Conservation (phyloP, 2,329 filamentous ascomycete species). For the Dothideomycetes sp. region DNA sequence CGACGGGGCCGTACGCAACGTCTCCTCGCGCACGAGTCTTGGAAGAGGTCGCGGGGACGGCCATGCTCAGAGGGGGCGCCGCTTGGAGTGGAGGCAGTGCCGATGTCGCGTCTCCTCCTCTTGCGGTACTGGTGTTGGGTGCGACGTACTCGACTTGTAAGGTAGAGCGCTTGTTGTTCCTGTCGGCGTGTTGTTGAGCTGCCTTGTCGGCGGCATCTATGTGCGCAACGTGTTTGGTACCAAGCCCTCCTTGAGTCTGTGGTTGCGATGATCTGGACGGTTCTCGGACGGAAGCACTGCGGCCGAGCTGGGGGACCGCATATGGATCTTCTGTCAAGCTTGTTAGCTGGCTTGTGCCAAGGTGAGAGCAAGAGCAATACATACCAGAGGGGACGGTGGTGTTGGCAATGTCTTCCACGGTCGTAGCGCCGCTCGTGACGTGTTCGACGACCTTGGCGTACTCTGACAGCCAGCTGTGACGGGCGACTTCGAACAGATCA, state of each 20-base stretch:
- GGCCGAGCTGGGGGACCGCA: conserved; percentile 55
- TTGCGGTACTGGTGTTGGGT: conserved; percentile 72
- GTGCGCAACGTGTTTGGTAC: conserved; percentile 57
- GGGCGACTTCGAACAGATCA: conserved; percentile 91
- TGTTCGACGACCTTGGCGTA: conserved; percentile 95
- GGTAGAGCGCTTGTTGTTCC: conserved; percentile 84
- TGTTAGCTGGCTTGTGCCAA: too few species aligned
- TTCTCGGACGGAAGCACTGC: conserved; percentile 88
- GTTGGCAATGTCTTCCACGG: conserved; percentile 72
- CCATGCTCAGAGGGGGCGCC: conserved; percentile 19
- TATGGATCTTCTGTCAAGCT: conserved; percentile 43
- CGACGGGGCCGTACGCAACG: conserved; percentile 39
- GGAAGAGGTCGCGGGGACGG: conserved; percentile 3
- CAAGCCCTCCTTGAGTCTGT: conserved; percentile 46
- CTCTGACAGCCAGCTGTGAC: conserved; percentile 96
- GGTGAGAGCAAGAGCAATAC: too few species aligned
- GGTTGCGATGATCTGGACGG: conserved; percentile 54
- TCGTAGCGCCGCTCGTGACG: conserved; percentile 91
- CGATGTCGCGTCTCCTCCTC: conserved; percentile 41
- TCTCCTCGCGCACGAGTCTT: conserved; percentile 45
- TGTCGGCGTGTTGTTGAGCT: too few species aligned
- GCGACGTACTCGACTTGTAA: conserved; percentile 97
- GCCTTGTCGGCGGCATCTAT: conserved; percentile 57
- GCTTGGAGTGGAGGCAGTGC: conserved; percentile 17
- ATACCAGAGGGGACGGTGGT: conserved; percentile 54